Evolutionary conservation across 2,329 filamentous ascomycete genomes (phyloP).

Genomic region (Rhytidhysteron rufulum): DNA sequence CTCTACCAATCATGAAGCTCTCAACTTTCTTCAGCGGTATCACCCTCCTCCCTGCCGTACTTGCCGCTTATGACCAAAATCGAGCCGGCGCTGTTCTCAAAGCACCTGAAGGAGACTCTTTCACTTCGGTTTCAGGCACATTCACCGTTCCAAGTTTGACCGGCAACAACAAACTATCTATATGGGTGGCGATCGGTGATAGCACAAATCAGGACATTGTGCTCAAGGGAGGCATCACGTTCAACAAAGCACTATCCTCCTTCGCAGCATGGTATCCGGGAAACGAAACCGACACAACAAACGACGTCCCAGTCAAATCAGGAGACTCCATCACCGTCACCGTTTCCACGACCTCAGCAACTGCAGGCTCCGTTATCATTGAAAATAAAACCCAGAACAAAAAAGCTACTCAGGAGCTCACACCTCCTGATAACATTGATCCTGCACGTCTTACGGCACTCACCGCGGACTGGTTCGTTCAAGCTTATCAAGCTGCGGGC

Average conservation of each 20-base stretch:
- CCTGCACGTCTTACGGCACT: slow-evolving; percentile 13
- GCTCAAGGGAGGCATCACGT: slow-evolving; percentile 19
- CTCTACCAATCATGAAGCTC: slow-evolving; percentile 11
- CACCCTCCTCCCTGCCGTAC: slow-evolving; percentile 10
- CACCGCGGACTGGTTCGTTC: slow-evolving; percentile 21
- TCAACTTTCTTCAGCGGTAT: slow-evolving; percentile 7
- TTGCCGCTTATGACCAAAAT: slow-evolving; percentile 22
- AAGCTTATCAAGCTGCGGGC: slow-evolving; percentile 20
- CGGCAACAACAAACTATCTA: slow-evolving; percentile 17
- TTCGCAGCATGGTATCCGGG: slow-evolving; percentile 19
- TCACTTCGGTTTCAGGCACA: slow-evolving; percentile 18
- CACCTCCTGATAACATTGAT: slow-evolving; percentile 12
- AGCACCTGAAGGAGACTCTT: slow-evolving; percentile 19
- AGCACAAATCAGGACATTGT: slow-evolving; percentile 16
- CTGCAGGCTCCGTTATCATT: slow-evolving; percentile 16
- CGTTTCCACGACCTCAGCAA: slow-evolving; percentile 9
- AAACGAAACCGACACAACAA: slow-evolving; percentile 14
- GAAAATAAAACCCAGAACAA: slow-evolving; percentile 23
- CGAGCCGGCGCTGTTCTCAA: slow-evolving; percentile 21
- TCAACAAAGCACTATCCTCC: slow-evolving; percentile 15
- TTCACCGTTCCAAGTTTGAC: slow-evolving; percentile 19
- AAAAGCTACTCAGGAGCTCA: slow-evolving; percentile 13
- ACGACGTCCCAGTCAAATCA: slow-evolving; percentile 14
- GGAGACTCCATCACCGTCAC: slow-evolving; percentile 19
- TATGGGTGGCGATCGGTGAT: slow-evolving; percentile 24